These are phyloP conservation scores for Barnettozyma siamensis DNA, from an alignment of 805 yeast species.

Conservation along the genomic window DNA sequence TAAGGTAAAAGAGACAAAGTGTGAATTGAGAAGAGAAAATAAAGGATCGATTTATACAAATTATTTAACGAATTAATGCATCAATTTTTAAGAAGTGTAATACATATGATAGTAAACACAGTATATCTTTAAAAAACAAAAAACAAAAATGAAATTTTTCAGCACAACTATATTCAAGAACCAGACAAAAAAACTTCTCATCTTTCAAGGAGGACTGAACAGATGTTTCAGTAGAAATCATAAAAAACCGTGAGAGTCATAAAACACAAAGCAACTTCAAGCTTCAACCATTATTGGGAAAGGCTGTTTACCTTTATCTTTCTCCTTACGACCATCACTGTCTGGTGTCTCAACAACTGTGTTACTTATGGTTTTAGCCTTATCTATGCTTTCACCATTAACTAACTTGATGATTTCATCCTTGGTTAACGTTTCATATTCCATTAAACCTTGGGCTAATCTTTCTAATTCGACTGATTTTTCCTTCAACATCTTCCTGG, in stretches of 20 bases:
- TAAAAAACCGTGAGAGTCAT: conserved; percentile 6
- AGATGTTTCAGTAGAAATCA: background rate
- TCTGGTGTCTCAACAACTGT: conserved; percentile 61
- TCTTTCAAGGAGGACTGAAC: background rate
- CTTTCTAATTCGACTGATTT: conserved; percentile 69
- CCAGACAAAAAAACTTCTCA: background rate
- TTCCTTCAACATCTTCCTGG: conserved; percentile 59
- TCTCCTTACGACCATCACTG: conserved; percentile 38
- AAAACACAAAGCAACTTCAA: conserved; percentile 5
- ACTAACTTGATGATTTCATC: conserved; percentile 87
- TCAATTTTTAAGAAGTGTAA: background rate
- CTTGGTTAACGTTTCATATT: conserved; percentile 89
- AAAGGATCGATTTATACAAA: too few relatives aligned
- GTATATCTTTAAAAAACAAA: background rate
- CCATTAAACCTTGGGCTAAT: conserved; percentile 87
- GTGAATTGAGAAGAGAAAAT: too few relatives aligned
- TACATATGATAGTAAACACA: background rate
- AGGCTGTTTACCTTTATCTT: conserved; percentile 30
- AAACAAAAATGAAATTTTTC: background rate
- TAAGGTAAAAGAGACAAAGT: too few relatives aligned
- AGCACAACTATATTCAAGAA: background rate
- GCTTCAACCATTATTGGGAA: conserved; percentile 26
- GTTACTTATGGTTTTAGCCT: conserved; percentile 65
- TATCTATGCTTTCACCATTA: conserved; percentile 68
- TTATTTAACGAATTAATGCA: background rate